A percentile compares a stretch with the other conserved stretches of the same genome.
Conservation (phyloP, 345 rosid species). For the Eucalyptus erythrocorys region DNA sequence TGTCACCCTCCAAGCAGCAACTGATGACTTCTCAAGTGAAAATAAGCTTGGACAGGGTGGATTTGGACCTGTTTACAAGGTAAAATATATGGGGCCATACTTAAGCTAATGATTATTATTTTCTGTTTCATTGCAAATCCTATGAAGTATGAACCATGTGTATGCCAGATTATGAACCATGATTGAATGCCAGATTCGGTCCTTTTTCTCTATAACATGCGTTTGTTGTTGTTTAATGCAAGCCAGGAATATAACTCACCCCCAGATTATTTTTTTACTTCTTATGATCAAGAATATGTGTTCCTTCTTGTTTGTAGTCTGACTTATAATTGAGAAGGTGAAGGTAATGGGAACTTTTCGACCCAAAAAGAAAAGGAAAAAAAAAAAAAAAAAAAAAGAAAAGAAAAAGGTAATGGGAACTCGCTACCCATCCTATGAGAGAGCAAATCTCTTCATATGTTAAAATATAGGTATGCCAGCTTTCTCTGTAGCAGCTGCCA, state of each 20-base stretch:
- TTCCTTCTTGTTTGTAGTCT: not conserved
- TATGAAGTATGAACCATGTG: not conserved
- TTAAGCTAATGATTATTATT: not conserved
- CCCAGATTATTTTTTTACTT: not conserved
- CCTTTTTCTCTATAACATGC: not conserved
- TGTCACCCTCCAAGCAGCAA: slow-evolving; percentile 13
- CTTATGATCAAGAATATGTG: not conserved
- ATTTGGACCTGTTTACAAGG: slow-evolving; percentile 36
- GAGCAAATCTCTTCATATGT: not conserved
- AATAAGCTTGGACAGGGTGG: slow-evolving; percentile 37
- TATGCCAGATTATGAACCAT: too few species aligned
- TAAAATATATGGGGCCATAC: not conserved
- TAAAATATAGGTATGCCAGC: not conserved
- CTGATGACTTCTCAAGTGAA: slow-evolving; percentile 15
- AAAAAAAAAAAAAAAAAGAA: too few species aligned
- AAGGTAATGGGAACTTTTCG: not conserved
- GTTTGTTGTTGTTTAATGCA: not conserved
- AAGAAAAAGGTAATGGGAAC: not conserved
- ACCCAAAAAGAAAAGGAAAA: not conserved
- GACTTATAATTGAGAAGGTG: not conserved
- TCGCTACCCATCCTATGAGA: not conserved
- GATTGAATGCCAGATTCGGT: not conserved
- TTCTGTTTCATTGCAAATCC: not conserved
- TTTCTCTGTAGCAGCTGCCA: not conserved
- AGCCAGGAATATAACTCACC: not conserved